Conservation (phyloP, 1,284 basidiomycete genomes). For the Sanghuangporus weigelae region DNA sequence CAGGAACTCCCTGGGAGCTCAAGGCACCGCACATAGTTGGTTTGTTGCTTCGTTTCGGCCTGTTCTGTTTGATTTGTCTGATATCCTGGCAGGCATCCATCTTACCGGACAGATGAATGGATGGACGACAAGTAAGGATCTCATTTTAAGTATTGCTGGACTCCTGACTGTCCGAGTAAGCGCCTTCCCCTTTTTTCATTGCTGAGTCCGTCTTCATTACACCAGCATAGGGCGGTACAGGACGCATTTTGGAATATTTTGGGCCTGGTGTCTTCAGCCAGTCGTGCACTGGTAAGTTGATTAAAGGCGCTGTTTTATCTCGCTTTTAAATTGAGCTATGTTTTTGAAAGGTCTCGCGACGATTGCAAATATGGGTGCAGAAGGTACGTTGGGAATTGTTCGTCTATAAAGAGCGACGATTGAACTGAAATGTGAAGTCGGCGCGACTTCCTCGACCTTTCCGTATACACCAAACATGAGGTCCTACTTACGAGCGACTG, state of each 20-base stretch:
- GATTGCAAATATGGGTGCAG: constrained; percentile 98
- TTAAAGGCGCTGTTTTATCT: background rate
- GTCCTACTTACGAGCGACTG: constrained; percentile 86
- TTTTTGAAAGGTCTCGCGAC: constrained; percentile 71
- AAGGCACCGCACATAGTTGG: constrained; percentile 91
- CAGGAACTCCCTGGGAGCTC: constrained; percentile 96
- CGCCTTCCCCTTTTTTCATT: constrained; percentile 15
- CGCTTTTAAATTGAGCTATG: background rate
- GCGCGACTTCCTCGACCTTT: constrained; percentile 97
- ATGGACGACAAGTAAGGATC: constrained; percentile 96
- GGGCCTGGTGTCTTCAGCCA: constrained; percentile 90
- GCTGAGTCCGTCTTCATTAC: constrained; percentile 11
- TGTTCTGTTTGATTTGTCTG: background rate
- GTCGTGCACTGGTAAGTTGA: constrained; percentile 79
- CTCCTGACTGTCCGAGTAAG: constrained; percentile 88
- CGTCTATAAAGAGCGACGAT: background rate
- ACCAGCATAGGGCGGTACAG: constrained; percentile 78
- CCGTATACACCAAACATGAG: constrained; percentile 92
- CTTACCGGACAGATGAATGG: constrained; percentile 84
- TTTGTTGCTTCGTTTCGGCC: constrained; percentile 27
- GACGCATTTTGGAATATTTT: constrained; percentile 95
- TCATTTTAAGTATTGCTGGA: constrained; percentile 93
- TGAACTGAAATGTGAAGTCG: constrained; percentile 44
- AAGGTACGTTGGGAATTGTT: constrained; percentile 29
- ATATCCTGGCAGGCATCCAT: constrained; percentile 56